Evolutionary conservation across 306 rosid species (phyloP), one percentile per base, ranked within the genome.

Genomic region (Cyclanthera cordifolia): DNA sequence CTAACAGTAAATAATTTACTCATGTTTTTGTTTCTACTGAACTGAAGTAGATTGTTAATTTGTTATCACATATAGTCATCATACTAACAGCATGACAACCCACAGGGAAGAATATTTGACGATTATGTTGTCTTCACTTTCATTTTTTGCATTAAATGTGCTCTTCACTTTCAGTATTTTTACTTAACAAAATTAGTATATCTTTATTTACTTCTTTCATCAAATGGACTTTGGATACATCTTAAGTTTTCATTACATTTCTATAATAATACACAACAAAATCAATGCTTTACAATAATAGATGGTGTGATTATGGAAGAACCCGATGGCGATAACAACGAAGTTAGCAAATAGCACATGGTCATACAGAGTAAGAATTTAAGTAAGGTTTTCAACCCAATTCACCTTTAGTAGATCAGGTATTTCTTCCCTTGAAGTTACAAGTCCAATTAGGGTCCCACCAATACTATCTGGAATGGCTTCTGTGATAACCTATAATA

Each of bases 371-470:
- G 70, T 30, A 82, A 24, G 56, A 78, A 65, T 53, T 76, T 43
- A 17, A 56, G 19, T 52, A 70, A 53, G 51, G 32, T 68, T 71
- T 47, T 57, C 19, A 49, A 72, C 53, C 10, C 43, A 28, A 74
- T 70, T 47, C 57, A 85, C 99, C 97, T 86, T 85, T 46, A 93
- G 94, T 69, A 93, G 80, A 76, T 93, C 99, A 17, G 97, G 97
- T 70, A 93, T 93, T 81, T 93, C 97, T 16, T 86, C 97, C 79
- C 99, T 88, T 75, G 97, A 79, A n/a, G 99, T 90, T 78, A 93
- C 96, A 51, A 90, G 95, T 69, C 99, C 97, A 71, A 93, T 86
- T 71, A 93, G 88, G 77, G 80, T 86, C 76, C 91, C 79, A 16
- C 97, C 97, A 72, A 93, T 88, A 72, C 78, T 85, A 52, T 90